Evolutionary conservation across 441 rosid genomes (phyloP).

Genomic region (Populus trichocarpa): DNA sequence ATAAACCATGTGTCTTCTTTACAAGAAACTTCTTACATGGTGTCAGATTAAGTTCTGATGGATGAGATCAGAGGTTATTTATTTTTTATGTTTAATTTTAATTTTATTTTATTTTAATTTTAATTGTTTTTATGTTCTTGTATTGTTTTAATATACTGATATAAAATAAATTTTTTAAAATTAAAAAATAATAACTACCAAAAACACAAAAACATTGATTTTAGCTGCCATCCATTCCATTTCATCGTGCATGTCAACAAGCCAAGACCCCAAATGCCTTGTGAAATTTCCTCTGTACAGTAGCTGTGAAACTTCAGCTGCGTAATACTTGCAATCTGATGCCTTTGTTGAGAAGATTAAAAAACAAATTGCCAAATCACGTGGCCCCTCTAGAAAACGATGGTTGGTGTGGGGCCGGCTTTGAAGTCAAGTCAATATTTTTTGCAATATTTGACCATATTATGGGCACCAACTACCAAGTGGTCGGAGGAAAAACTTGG

Average conservation of each 20-base stretch:
- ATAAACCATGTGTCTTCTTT: too few relatives aligned
- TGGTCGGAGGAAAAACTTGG: not conserved
- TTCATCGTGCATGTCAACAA: not conserved
- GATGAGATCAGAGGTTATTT: fast-evolving
- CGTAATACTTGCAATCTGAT: not conserved
- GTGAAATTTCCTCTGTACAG: not conserved
- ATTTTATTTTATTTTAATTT: too few relatives aligned
- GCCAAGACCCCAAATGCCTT: not conserved
- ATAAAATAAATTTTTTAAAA: too few relatives aligned
- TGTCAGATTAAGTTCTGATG: too few relatives aligned
- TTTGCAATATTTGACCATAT: not conserved
- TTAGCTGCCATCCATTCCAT: too few relatives aligned
- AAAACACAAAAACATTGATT: too few relatives aligned
- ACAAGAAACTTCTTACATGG: too few relatives aligned
- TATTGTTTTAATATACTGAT: too few relatives aligned
- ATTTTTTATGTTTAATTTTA: too few relatives aligned
- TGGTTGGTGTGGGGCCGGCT: slow-evolving; percentile 1
- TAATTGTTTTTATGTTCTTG: too few relatives aligned
- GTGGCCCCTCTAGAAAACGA: not conserved
- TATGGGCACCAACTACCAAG: not conserved
- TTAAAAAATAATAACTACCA: fast-evolving
- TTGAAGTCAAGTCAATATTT: slow-evolving; percentile 2
- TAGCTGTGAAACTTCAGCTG: not conserved
- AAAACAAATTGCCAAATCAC: not conserved
- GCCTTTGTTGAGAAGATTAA: not conserved